A percentile compares a stretch with the other conserved stretches of the same genome.
phyloP scores from a whole-genome alignment of 164 flowering plant species.

The Chimonanthus praecox region DNA sequence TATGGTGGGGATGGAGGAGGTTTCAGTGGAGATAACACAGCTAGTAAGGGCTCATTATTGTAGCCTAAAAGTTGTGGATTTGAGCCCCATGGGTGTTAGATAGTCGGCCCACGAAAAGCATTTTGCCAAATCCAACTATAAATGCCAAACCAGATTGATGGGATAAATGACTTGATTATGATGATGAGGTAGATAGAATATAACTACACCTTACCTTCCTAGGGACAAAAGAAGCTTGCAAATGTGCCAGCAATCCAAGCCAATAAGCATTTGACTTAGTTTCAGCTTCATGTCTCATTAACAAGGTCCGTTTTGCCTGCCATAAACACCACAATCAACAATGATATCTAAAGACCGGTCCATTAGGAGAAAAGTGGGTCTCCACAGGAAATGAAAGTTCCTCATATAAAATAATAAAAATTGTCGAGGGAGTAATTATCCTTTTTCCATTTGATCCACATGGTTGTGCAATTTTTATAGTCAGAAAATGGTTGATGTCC shows the following conservation, averaged over 20 bases:
- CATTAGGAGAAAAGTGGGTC: background rate
- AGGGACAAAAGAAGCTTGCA: slow-evolving; percentile 89
- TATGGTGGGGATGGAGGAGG: too few species aligned
- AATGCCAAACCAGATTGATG: too few species aligned
- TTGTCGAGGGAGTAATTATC: background rate
- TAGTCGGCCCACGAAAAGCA: too few species aligned
- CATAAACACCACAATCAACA: slow-evolving; percentile 1
- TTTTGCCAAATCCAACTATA: too few species aligned
- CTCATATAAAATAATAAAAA: too few species aligned
- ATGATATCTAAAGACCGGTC: background rate
- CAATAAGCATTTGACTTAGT: slow-evolving; percentile 93
- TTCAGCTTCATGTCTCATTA: slow-evolving; percentile 99
- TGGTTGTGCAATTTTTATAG: too few species aligned
- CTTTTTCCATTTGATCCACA: background rate
- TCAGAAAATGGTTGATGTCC: background rate
- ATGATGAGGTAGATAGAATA: background rate
- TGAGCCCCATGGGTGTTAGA: too few species aligned
- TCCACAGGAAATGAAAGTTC: background rate
- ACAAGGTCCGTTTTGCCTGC: slow-evolving; percentile 87
- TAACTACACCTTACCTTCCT: slow-evolving; percentile 56
- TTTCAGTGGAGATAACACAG: background rate
- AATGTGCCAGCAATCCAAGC: slow-evolving; percentile 91
- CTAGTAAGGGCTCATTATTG: background rate
- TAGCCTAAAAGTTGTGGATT: too few species aligned
- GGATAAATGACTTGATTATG: too few species aligned